Evolutionary conservation across 2,329 filamentous ascomycete genomes (phyloP).

Genomic region (Venturia carpophila): DNA sequence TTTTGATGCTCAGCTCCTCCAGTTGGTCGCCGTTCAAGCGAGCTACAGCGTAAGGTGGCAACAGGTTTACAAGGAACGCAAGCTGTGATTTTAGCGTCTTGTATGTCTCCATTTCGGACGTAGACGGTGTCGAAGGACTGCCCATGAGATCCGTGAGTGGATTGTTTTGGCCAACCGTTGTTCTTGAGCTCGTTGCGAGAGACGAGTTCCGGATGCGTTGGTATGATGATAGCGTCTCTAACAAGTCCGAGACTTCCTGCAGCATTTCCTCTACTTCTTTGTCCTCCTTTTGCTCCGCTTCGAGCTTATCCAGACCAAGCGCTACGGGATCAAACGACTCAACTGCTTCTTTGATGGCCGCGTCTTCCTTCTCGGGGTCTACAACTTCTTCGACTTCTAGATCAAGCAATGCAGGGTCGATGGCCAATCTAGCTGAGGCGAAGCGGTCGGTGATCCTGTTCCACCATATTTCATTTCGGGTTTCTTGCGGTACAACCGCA

Average conservation of each 20-base stretch:
- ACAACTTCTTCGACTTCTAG: slow-evolving; percentile 30
- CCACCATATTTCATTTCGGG: slow-evolving; percentile 68
- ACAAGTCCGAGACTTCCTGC: slow-evolving; percentile 62
- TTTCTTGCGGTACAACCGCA: slow-evolving; percentile 59
- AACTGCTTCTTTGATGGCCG: slow-evolving; percentile 32
- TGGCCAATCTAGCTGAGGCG: slow-evolving; percentile 57
- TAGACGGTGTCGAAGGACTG: slow-evolving; percentile 57
- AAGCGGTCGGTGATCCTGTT: slow-evolving; percentile 58
- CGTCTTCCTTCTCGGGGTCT: slow-evolving; percentile 28
- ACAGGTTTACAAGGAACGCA: slow-evolving; percentile 60
- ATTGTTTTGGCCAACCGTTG: slow-evolving; percentile 59
- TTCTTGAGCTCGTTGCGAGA: slow-evolving; percentile 57
- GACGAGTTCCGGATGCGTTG: slow-evolving; percentile 71
- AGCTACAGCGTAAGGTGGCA: slow-evolving; percentile 79
- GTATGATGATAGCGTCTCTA: slow-evolving; percentile 69
- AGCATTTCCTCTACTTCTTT: slow-evolving; percentile 51
- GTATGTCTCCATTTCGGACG: slow-evolving; percentile 54
- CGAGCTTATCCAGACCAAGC: slow-evolving; percentile 23
- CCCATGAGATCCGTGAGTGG: slow-evolving; percentile 48
- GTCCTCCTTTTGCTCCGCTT: slow-evolving; percentile 29
- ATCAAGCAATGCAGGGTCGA: slow-evolving; percentile 37
- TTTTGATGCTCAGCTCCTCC: slow-evolving; percentile 75
- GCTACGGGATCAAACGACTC: slow-evolving; percentile 31
- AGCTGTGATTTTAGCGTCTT: slow-evolving; percentile 69
- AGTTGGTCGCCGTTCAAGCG: slow-evolving; percentile 80